A percentile compares a stretch with the other conserved stretches of the same genome.
These are phyloP conservation scores for Aspergillus coremiiformis DNA, from an alignment of 495 filamentous ascomycete species.

Conservation along the genomic window DNA sequence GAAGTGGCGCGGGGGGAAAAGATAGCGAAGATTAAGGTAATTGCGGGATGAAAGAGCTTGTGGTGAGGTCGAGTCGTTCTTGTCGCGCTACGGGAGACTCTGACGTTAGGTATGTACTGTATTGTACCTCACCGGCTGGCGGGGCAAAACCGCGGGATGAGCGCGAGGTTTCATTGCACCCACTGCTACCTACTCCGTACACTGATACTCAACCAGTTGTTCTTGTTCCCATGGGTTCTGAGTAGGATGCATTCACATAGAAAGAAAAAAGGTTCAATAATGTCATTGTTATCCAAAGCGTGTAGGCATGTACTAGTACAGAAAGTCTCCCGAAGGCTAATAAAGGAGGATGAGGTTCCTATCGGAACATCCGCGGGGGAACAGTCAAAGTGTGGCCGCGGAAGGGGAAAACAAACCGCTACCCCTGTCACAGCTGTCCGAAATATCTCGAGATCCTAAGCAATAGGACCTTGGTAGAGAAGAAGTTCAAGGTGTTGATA, in stretches of 20 bases:
- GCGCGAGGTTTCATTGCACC: not conserved
- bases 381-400: not conserved
- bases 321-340: not conserved
- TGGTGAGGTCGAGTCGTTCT: conserved; percentile 10
- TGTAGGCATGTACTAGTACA: conserved; percentile 18
- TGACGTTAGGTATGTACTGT: no score
- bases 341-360: not conserved
- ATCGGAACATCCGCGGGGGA: not conserved
- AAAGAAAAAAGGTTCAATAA: not conserved
- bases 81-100: conserved; percentile 18
- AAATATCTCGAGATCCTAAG: not conserved
- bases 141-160: conserved; percentile 11
- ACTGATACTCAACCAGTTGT: no score
- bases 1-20: conserved; percentile 2
- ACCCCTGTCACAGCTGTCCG: not conserved
- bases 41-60: conserved; percentile 14
- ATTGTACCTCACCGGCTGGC: conserved; percentile 15
- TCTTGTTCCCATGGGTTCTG: no score
- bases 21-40: not conserved
- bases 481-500: conserved; percentile 1
- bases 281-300: conserved; percentile 7
- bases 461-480: conserved; percentile 7
- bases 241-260: not conserved
- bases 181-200: not conserved
- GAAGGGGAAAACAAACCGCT: not conserved